A percentile compares a stretch with the other conserved stretches of the same genome.
Evolutionary conservation across 2,329 filamentous ascomycete species (phyloP).

Genomic region (Blastomyces parvus): DNA sequence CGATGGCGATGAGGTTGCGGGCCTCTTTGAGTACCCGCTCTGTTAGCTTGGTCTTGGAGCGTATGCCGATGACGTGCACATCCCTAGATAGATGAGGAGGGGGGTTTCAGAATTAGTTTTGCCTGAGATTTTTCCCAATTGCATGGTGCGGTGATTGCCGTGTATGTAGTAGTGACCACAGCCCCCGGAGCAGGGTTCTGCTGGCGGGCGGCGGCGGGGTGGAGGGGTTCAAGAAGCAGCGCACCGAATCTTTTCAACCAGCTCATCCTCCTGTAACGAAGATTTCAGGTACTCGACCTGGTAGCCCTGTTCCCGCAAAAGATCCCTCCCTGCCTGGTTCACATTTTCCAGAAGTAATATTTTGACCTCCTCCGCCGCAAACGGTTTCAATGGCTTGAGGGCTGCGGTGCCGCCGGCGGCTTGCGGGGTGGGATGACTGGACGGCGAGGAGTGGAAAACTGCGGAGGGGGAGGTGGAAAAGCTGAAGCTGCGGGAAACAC

Average conservation of each 20-base stretch:
- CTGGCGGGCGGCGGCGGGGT: too few species aligned
- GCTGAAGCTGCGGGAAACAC: constrained; percentile 51
- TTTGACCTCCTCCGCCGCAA: constrained; percentile 92
- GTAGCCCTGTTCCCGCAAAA: constrained; percentile 77
- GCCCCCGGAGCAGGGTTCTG: not conserved
- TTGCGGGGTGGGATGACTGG: constrained; percentile 49
- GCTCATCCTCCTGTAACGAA: constrained; percentile 80
- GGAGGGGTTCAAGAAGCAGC: constrained; percentile 22
- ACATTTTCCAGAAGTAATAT: constrained; percentile 93
- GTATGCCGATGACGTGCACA: constrained; percentile 94
- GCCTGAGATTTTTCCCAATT: not conserved
- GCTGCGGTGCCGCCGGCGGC: constrained; percentile 34
- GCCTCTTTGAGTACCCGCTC: constrained; percentile 76
- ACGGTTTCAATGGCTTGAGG: constrained; percentile 78
- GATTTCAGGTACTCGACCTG: constrained; percentile 89
- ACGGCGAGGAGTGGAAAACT: constrained; percentile 63
- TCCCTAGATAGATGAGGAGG: constrained; percentile 47
- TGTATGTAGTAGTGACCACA: too few species aligned
- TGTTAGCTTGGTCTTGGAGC: constrained; percentile 92
- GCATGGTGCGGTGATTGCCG: not conserved
- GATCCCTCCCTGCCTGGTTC: constrained; percentile 78
- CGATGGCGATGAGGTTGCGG: constrained; percentile 88
- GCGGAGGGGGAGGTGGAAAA: constrained; percentile 66
- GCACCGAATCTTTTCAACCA: constrained; percentile 93
- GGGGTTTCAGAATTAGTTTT: not conserved